Conservation (phyloP, 176 grass and related monocot genomes). For the Bothriochloa decipiens region DNA sequence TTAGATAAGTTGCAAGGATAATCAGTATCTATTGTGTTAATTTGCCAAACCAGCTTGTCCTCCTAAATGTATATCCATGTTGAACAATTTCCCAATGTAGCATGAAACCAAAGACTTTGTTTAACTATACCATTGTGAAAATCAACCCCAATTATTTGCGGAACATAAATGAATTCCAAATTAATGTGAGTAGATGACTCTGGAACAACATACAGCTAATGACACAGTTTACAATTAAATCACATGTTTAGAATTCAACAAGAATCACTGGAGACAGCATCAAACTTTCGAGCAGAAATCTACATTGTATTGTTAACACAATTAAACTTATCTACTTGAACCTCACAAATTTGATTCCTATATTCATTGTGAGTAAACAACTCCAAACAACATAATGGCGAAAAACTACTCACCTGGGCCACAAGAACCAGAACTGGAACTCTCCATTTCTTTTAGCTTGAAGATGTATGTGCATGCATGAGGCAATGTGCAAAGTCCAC, state of each 20-base stretch:
- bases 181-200: neutral
- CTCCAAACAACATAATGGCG: neutral
- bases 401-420: conserved; percentile 39
- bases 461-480: conserved; percentile 45
- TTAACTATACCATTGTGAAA: neutral
- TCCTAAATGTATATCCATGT: neutral
- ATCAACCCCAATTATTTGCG: neutral
- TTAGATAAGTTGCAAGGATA: conserved; percentile 13
- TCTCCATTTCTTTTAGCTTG: conserved; percentile 57
- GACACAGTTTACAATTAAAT: neutral
- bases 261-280: neutral
- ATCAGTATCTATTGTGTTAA: neutral
- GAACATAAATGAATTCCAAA: neutral
- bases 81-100: neutral
- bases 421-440: conserved; percentile 46
- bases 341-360: conserved; percentile 9
- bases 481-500: conserved; percentile 28
- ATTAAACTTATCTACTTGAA: neutral
- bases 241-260: conserved; percentile 7
- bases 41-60: neutral
- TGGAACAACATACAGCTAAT: neutral
- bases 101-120: neutral
- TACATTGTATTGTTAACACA: neutral
- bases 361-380: neutral
- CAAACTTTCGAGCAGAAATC: neutral